Evolutionary conservation across 2,329 filamentous ascomycete genomes (phyloP).

Genomic region (Talaromyces sp.): DNA sequence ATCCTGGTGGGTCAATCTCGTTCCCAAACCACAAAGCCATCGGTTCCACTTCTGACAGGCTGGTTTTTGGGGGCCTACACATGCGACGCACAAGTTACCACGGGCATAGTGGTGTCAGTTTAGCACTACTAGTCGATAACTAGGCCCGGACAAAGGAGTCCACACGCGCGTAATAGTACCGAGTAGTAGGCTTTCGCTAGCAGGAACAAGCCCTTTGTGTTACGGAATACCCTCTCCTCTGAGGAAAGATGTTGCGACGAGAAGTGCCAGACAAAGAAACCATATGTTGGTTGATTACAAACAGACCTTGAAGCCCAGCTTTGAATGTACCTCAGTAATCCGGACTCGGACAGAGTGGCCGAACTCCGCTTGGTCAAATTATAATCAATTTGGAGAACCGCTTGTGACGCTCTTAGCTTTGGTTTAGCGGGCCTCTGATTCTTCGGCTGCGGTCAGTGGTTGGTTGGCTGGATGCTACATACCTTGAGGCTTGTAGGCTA

Average conservation of each 20-base stretch:
- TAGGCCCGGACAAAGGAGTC: background rate
- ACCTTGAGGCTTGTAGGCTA: background rate
- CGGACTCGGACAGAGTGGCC: background rate
- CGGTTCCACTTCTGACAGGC: conserved; percentile 13
- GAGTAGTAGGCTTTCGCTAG: background rate
- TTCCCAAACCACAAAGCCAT: background rate
- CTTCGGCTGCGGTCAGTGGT: background rate
- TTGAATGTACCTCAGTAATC: background rate
- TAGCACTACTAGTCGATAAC: background rate
- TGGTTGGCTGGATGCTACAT: background rate
- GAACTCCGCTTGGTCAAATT: background rate
- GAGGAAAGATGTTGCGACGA: background rate
- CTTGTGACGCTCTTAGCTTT: conserved; percentile 1
- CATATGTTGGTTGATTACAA: background rate
- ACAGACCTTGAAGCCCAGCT: background rate
- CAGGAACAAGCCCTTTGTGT: background rate
- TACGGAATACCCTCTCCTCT: background rate
- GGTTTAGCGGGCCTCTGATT: background rate
- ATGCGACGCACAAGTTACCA: background rate
- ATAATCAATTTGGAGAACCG: background rate
- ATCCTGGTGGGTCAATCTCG: conserved; percentile 4
- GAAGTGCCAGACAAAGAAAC: background rate
- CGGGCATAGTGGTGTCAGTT: background rate
- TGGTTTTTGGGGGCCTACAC: conserved; percentile 4
- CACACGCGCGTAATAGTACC: too few species aligned